Percentiles rank a stretch among this genome's conserved stretches.
phyloP scores from a whole-genome alignment of 805 yeast genomes.

The Komagataella pseudopastoris region DNA sequence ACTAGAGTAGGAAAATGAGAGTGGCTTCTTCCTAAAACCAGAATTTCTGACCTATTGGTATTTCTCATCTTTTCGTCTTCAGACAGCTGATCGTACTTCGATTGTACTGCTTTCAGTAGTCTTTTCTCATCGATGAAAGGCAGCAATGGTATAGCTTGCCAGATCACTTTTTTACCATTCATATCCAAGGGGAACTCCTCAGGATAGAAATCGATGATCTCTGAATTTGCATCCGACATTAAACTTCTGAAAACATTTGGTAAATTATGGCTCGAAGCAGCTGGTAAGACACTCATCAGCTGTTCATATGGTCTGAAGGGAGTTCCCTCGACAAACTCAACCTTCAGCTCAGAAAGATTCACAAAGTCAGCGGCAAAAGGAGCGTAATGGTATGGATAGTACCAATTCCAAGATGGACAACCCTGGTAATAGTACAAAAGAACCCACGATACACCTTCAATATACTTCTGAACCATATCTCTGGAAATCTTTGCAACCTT shows the following conservation, averaged over 20 bases:
- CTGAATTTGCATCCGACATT: slow-evolving; percentile 71
- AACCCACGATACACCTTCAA: slow-evolving; percentile 98
- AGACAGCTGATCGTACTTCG: slow-evolving; percentile 47
- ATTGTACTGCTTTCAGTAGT: slow-evolving; percentile 50
- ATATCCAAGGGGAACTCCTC: slow-evolving; percentile 79
- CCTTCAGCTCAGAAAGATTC: slow-evolving; percentile 34
- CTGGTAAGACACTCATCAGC: slow-evolving; percentile 89
- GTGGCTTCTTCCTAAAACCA: slow-evolving; percentile 56
- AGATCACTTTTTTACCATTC: slow-evolving; percentile 89
- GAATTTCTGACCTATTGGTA: slow-evolving; percentile 52
- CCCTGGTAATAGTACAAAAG: slow-evolving; percentile 90
- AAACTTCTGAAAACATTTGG: slow-evolving; percentile 73
- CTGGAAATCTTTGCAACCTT: slow-evolving; percentile 39
- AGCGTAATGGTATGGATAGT: slow-evolving; percentile 92
- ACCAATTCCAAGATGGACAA: slow-evolving; percentile 98
- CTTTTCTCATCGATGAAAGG: slow-evolving; percentile 87
- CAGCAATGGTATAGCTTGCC: slow-evolving; percentile 87
- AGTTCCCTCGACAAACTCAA: slow-evolving; percentile 48
- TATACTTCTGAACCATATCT: slow-evolving; percentile 55
- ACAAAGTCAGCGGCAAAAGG: slow-evolving; percentile 89
- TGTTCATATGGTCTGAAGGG: slow-evolving; percentile 92
- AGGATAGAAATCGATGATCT: slow-evolving; percentile 85
- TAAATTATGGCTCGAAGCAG: slow-evolving; percentile 77
- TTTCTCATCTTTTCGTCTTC: slow-evolving; percentile 62
- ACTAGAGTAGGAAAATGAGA: slow-evolving; percentile 27